Evolutionary conservation across 768 basidiomycete genomes (phyloP), one percentile per base, ranked within the genome.

Genomic region (Paxillus involutus): DNA sequence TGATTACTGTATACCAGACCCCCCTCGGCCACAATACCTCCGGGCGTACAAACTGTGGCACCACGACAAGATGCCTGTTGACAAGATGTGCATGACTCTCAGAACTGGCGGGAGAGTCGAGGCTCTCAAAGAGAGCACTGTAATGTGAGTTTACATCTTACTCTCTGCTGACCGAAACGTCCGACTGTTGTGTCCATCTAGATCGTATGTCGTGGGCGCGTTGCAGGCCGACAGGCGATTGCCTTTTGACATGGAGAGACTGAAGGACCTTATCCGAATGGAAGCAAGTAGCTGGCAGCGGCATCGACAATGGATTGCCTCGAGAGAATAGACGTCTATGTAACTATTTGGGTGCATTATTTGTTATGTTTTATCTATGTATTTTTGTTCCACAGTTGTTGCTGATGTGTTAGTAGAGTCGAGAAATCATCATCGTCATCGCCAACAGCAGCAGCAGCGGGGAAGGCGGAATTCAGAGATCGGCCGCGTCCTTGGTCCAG

Each of bases 31-130:
- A 17, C 77, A 77, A 44, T 69, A 73, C 41, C 56, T 76, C 33
- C 73, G 76, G 12, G 78, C 80, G 26, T 80, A 81, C 60, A 70
- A 68, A 9, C 57, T 80, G 11, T 81, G 79, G 79, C 73, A 73
- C 49, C 19, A 67, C 33, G 62, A 63, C 45, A 59, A 63, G 47
- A 67, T 68, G 65, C 53, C 71, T 0, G 69, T 80, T 10, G 58
- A 63, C 14, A 66, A 69, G 35, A 79, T 80, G 55, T 76, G 79
- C 43, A 67, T 70, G 30, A 53, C 53, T 24, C 67, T 80, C 46
- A 63, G 74, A 47, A 70, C 59, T 13, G 63, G 59, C 10, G 47
- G 32, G 12, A 57, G 59, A 48, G 59, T 70, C 26, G 72, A 77
- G 49, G 80, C 79, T 16, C 69, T 81, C 40, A 73, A 73, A 43